Evolutionary conservation across 2,329 filamentous ascomycete genomes (phyloP).

Genomic region (Chrysoporthe puriensis): DNA sequence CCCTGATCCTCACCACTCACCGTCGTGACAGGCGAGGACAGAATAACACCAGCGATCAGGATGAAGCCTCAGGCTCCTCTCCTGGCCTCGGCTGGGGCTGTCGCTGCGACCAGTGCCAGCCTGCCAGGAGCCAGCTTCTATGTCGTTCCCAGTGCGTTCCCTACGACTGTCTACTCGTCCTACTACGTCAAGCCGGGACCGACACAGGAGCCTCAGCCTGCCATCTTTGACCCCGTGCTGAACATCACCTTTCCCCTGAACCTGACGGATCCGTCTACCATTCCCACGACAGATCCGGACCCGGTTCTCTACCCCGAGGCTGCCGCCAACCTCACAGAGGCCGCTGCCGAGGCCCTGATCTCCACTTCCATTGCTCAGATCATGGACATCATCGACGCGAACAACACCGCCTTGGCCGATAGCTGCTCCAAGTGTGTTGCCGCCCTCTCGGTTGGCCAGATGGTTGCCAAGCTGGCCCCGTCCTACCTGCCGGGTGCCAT

Average conservation of each 20-base stretch:
- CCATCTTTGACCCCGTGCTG: slow-evolving; percentile 56
- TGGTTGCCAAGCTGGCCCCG: slow-evolving; percentile 53
- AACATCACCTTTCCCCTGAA: slow-evolving; percentile 58
- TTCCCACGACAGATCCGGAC: slow-evolving; percentile 53
- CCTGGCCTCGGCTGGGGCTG: slow-evolving; percentile 19
- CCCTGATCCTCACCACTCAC: background rate
- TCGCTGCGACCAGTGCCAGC: slow-evolving; percentile 18
- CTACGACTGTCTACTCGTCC: slow-evolving; percentile 53
- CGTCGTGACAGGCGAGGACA: background rate
- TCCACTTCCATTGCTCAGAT: slow-evolving; percentile 48
- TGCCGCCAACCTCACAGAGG: slow-evolving; percentile 47
- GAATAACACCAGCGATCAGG: background rate
- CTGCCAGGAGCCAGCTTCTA: slow-evolving; percentile 42
- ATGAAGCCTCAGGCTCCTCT: slow-evolving; percentile 26
- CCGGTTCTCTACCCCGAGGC: slow-evolving; percentile 54
- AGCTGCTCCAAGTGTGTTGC: slow-evolving; percentile 59
- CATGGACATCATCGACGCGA: slow-evolving; percentile 45
- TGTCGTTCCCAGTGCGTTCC: slow-evolving; percentile 51
- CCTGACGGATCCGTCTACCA: slow-evolving; percentile 56
- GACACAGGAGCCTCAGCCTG: slow-evolving; percentile 41
- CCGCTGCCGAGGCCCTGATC: slow-evolving; percentile 46
- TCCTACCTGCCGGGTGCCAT: slow-evolving; percentile 52
- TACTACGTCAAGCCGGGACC: slow-evolving; percentile 46
- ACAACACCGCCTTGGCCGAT: slow-evolving; percentile 38
- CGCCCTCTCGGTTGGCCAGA: slow-evolving; percentile 53